Evolutionary conservation across 1,139 yeast species (phyloP), one percentile per base, ranked within the genome.

Genomic region (Diutina siamensis): DNA sequence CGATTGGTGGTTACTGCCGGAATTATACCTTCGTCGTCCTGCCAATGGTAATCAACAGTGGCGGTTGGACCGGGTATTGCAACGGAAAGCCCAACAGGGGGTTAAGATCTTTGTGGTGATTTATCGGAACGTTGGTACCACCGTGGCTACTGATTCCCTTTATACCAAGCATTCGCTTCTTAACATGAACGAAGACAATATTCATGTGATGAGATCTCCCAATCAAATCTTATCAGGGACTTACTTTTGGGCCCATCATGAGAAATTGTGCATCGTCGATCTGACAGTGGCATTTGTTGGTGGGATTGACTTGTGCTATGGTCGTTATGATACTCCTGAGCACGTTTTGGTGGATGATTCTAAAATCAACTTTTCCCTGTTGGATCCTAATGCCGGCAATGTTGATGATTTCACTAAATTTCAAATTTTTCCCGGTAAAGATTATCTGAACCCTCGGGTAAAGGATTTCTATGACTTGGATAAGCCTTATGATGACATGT

Each of bases 1-100:
- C 59, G 99, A 92, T 59, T 94, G 99, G 99, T 94, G 98, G 98
- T 68, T 94, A 31, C 78, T 94, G 10, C 99, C 99, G 0, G 98
- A 94, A 60, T 61, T 92, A 10, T 92, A 94, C 56, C 67, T 94
- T 64, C 76, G 98, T 51, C 72, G 99, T 46, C 98, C 98, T 0
- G 92, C 96, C 0, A 83, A 86, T 60, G 96, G 96, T 13, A 89
- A 92, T 55, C 97, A 94, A 60, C 85, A 86, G 53, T 92, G 89
- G 82, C 76, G 99, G 59, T 66, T 94, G 45, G 99, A 94, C 62
- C 73, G 98, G 57, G 63, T 94, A 3, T 68, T 94, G 53, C 87
- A 86, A 59, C 72, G 94, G 50, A 88, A 88, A 54, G 99, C 99
- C 0, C 85, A 83, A 56, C 86, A 87, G 57, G 98, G 98, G 15